phyloP scores from a whole-genome alignment of 2,329 filamentous ascomycete genomes.

The Truncatella angustata region DNA sequence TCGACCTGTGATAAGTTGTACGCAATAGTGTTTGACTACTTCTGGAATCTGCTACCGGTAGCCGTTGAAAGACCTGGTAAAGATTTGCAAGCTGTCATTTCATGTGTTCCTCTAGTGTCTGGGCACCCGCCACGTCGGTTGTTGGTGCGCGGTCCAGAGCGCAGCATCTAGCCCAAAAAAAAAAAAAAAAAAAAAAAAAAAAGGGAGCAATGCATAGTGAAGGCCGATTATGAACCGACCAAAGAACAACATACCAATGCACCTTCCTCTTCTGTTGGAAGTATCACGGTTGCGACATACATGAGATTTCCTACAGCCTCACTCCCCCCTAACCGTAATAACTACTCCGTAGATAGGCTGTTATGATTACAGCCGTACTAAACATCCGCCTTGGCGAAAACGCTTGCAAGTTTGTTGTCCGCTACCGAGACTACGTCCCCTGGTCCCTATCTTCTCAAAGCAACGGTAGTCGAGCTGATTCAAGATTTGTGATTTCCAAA shows the following conservation, averaged over 20 bases:
- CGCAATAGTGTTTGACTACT: too few relatives aligned
- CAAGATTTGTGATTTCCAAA: neutral
- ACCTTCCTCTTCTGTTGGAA: conserved; percentile 2
- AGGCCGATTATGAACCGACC: too few relatives aligned
- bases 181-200: too few relatives aligned
- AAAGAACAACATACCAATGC: neutral
- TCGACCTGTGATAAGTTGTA: too few relatives aligned
- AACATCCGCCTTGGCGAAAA: too few relatives aligned
- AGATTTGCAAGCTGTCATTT: neutral
- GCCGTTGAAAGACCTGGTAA: neutral
- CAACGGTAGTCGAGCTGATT: conserved; percentile 1
- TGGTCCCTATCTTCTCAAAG: conserved; percentile 2
- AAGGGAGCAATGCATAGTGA: too few relatives aligned
- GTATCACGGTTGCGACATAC: neutral
- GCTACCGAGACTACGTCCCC: too few relatives aligned
- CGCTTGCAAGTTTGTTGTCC: too few relatives aligned
- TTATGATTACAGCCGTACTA: too few relatives aligned
- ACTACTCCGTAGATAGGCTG: too few relatives aligned
- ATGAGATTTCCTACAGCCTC: conserved; percentile 1
- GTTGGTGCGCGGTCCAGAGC: neutral
- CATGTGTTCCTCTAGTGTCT: neutral
- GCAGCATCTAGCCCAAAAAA: neutral
- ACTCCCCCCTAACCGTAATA: too few relatives aligned
- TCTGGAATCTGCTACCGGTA: too few relatives aligned
- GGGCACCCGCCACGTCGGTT: neutral